Base-by-base conservation (phyloP, 371 early-diverging fungal genomes). In the Pancytospora philotis region DNA sequence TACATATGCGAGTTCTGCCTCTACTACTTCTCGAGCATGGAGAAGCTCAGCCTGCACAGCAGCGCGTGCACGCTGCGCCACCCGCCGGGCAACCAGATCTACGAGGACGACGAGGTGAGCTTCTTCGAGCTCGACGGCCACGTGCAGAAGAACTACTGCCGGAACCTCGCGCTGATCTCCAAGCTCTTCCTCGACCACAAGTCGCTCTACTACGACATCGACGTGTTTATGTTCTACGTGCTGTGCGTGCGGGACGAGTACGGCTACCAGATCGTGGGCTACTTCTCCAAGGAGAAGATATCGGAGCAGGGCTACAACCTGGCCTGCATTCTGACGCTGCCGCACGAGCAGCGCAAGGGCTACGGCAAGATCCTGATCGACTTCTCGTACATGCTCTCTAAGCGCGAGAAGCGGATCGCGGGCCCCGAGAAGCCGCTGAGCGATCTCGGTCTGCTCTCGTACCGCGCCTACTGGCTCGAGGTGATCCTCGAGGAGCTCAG, bases 141-240 rank as follows among this genome's bases (percentile, higher is more conserved):
- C 48, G 85, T 86, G 49, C 90, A 93, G 66, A 87, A 68, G 28
- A 80, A 87, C 27, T 98, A 95, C 78, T 93, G 96, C 82, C 90
- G 91, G 72, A 96, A 96, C 79, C 83, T 98, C 35, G 93, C 94
- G 67, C 83, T 98, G 25, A 77, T 97, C 2, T 89, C 93, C 16
- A 98, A 98, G 79, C 86, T 93, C 84, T 98, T 97, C 79, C 80
- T 98, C 74, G 98, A 98, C 81, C 95, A 95, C 85, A 98, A 98
- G 79, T 93, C 96, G n/a, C 84, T 96, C 6, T 94, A 91, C 77
- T 98, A 94, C 78, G 97, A 98, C 77, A 91, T 95, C 13, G 95
- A 98, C 73, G 93, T 94, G 0, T 98, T 98, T 79, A 75, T 96
- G 71, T 98, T 94, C 78, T 97, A 97, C 79, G 85, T 94, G 41